phyloP scores from a whole-genome alignment of 106 monocot species.

The Posidonia australis region DNA sequence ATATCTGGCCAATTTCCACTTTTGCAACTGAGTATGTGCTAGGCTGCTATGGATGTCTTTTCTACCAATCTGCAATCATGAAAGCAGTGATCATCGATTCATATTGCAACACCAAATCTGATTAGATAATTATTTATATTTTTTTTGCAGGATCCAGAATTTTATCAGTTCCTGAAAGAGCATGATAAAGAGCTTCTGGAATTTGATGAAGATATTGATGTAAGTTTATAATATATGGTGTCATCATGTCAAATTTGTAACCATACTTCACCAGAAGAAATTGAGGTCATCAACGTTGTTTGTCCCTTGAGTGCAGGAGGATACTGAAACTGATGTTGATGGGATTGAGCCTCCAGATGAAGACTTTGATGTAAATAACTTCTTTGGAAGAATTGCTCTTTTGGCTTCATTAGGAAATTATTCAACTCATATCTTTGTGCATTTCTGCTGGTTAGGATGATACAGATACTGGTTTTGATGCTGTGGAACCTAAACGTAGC shows the following conservation, averaged over 20 bases:
- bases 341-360: constrained; percentile 6
- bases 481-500: constrained; percentile 16
- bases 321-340: constrained; percentile 11
- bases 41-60: background rate
- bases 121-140: background rate
- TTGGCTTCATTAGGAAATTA: background rate
- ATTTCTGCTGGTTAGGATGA: constrained; percentile 31
- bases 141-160: constrained; percentile 72
- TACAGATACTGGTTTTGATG: constrained; percentile 35
- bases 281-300: background rate
- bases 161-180: constrained; percentile 84
- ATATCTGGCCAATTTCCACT: background rate
- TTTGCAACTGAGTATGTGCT: background rate
- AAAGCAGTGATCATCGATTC: background rate
- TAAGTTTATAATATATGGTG: constrained; percentile 16
- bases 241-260: background rate
- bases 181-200: constrained; percentile 88
- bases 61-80: too few relatives aligned
- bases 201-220: constrained; percentile 64
- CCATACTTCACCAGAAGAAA: background rate
- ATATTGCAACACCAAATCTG: background rate
- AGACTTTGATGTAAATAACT: constrained; percentile 12
- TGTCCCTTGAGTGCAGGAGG: constrained; percentile 11
- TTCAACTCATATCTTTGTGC: background rate
- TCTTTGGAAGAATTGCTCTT: background rate